Evolutionary conservation across 805 yeast genomes (phyloP).

Genomic region (Brettanomyces nanus): DNA sequence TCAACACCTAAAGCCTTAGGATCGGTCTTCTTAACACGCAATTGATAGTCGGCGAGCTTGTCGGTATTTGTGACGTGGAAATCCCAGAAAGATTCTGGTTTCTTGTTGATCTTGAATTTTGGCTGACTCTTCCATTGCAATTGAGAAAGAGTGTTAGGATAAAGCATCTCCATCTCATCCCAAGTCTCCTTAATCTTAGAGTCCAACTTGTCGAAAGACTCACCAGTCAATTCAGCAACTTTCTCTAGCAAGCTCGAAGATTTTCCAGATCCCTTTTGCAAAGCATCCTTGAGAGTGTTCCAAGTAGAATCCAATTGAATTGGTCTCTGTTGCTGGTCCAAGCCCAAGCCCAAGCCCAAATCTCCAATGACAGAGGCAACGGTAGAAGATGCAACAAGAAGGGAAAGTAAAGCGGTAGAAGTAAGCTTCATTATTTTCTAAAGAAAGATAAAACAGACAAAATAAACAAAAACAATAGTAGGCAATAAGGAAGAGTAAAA

Average conservation of each 20-base stretch:
- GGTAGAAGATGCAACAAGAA: not conserved
- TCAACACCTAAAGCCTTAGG: slow-evolving; percentile 50
- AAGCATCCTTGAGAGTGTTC: not conserved
- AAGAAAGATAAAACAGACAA: not conserved
- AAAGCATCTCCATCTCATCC: slow-evolving; percentile 54
- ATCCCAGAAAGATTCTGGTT: slow-evolving; percentile 29
- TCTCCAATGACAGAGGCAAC: not conserved
- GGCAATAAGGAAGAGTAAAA: not conserved
- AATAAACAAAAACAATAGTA: not conserved
- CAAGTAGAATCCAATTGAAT: slow-evolving; percentile 1
- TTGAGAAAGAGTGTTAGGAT: slow-evolving; percentile 46
- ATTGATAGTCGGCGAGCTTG: slow-evolving; percentile 33
- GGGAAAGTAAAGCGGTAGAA: not conserved
- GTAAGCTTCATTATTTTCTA: not conserved
- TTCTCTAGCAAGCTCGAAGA: slow-evolving; percentile 25
- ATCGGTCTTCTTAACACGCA: slow-evolving; percentile 40
- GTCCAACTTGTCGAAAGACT: slow-evolving; percentile 42
- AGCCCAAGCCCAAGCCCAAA: not conserved
- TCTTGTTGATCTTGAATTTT: slow-evolving; percentile 29
- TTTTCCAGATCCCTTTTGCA: slow-evolving; percentile 5
- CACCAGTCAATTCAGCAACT: slow-evolving; percentile 43
- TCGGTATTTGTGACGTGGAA: slow-evolving; percentile 18
- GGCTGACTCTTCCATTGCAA: slow-evolving; percentile 46
- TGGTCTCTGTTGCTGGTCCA: not conserved
- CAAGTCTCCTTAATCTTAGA: slow-evolving; percentile 44